Base-by-base conservation (phyloP, 192 early-diverging fungal species). In the Lobulomyces angularis region DNA sequence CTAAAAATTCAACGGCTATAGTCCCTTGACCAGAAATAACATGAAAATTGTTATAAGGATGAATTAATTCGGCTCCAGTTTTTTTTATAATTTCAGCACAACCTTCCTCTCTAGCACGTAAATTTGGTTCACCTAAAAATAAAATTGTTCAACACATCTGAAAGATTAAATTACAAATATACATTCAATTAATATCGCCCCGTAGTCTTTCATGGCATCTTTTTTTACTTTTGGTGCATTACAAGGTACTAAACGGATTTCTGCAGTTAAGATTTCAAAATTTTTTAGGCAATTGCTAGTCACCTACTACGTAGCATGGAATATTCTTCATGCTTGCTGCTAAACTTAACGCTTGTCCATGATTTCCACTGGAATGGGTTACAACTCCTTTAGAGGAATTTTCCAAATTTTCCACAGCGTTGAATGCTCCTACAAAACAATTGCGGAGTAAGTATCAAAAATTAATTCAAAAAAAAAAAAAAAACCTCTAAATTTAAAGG, bases 21-120 rank as follows among this genome's bases (percentile, higher is more conserved):
- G 72, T 75, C 7, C 72, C 72, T 23, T 75, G 72, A 2, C 72
- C 72, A 24, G 71, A 60, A 37, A 75, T 75, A 8, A 76, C 64
- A 34, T 48, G 25, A 8, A 51, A 49, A 23, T 75, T 43, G 5
- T 75, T 53, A 32, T 54, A 76, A 19, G 72, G 71, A 24, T 67
- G 67, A 21, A 75, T 56, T 22, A 76, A 53, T 2, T 47, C 46
- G 0, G 64, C 71, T 5, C 70, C 70, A 3, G 69, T 73, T 17
- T 46, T 39, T 33, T 31, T 37, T 3, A 60, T 18, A 17, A 64
- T 35, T 25, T 19, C 24, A 12, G 50, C 32, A 31, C 57, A 55
- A 2, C 54, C 46, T 18, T 37, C 36, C 21, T 75, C 72, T 7
- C 72, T 47, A 4, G 52, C 51, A 22, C 37, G 28, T 23, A 59